phyloP scores from a whole-genome alignment of 225 moss, liverwort and hornwort species.

The Pseudisothecium myosuroides region DNA sequence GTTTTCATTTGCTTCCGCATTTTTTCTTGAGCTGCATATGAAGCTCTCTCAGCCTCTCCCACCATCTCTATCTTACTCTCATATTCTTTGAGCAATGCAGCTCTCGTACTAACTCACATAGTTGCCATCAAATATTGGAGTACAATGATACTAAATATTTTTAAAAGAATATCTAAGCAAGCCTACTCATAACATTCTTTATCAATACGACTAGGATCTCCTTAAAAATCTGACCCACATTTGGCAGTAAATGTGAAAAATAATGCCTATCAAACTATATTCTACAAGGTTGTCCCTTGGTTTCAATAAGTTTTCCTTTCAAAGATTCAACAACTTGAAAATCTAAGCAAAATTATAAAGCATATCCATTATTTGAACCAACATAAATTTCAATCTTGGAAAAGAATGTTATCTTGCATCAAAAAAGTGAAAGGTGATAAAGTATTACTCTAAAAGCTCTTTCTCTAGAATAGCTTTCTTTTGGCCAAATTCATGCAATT shows the following conservation, averaged over 20 bases:
- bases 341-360: neutral
- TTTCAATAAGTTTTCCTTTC: neutral
- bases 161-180: neutral
- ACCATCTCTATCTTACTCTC: constrained; percentile 74
- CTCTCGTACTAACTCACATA: constrained; percentile 34
- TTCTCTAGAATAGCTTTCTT: constrained; percentile 63
- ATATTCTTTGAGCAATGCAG: constrained; percentile 63
- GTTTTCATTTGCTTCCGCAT: constrained; percentile 71
- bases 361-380: neutral
- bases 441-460: constrained; percentile 55
- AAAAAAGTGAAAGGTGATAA: neutral
- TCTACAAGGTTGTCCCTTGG: neutral
- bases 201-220: too few relatives aligned
- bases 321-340: neutral
- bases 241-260: neutral
- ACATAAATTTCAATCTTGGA: neutral
- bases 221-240: neutral
- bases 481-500: constrained; percentile 73
- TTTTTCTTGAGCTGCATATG: constrained; percentile 57
- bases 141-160: neutral
- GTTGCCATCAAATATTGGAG: neutral
- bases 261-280: neutral
- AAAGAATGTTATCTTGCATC: neutral
- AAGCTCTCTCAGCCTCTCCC: constrained; percentile 68
- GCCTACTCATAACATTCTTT: neutral